These are phyloP conservation scores for Aspergillus sp. DNA, from an alignment of 2,329 filamentous ascomycete species.

Conservation along the genomic window DNA sequence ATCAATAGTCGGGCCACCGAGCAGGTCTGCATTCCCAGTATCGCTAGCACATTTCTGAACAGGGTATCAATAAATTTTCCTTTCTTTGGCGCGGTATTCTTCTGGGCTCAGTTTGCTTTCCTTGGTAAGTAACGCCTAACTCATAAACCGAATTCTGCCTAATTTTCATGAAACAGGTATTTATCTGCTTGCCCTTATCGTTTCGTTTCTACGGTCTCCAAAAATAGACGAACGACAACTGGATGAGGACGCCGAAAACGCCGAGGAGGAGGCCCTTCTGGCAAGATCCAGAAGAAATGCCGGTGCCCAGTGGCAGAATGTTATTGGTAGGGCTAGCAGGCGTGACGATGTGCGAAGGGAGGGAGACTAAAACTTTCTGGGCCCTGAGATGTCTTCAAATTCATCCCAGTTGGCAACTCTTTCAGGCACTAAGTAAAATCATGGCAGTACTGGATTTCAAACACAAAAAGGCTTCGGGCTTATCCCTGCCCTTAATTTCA, in stretches of 20 bases:
- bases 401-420: not conserved
- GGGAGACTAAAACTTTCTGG: not conserved
- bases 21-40: slow-evolving; percentile 83
- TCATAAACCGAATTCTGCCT: not conserved
- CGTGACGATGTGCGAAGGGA: slow-evolving; percentile 9
- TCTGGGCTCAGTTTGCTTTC: slow-evolving; percentile 96
- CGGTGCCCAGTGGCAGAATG: slow-evolving; percentile 84
- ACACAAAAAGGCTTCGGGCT: not conserved
- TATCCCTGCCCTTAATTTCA: not conserved
- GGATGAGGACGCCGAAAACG: slow-evolving; percentile 85
- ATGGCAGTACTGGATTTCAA: not conserved
- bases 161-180: slow-evolving; percentile 45
- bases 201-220: slow-evolving; percentile 77
- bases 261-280: slow-evolving; percentile 89
- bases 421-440: not conserved
- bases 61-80: slow-evolving; percentile 91
- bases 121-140: slow-evolving; percentile 52
- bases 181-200: slow-evolving; percentile 78
- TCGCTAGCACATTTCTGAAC: slow-evolving; percentile 91
- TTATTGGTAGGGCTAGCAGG: slow-evolving; percentile 59
- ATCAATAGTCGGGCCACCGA: slow-evolving; percentile 69
- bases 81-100: slow-evolving; percentile 87
- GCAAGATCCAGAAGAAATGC: slow-evolving; percentile 80
- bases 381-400: not conserved
- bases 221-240: slow-evolving; percentile 72